These are phyloP conservation scores for Gelatoporia subvermispora DNA, from an alignment of 768 basidiomycete genomes.

Conservation along the genomic window DNA sequence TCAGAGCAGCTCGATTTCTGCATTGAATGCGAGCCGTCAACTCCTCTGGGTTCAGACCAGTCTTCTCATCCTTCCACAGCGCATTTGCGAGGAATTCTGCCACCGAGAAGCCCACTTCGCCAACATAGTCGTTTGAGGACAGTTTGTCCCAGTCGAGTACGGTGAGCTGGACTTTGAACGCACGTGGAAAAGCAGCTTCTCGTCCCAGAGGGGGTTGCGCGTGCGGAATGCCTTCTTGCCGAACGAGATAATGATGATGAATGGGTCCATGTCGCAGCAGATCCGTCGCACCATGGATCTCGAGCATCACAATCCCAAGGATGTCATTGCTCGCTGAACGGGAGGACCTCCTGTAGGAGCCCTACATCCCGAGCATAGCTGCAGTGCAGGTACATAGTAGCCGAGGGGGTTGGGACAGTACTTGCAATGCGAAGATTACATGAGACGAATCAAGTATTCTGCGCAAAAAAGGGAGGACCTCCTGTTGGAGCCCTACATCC, in stretches of 20 bases:
- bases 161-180: constrained; percentile 73
- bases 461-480: too few species aligned
- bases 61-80: constrained; percentile 43
- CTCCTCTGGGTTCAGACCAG: constrained; percentile 52
- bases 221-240: constrained; percentile 97
- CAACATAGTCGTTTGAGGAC: constrained; percentile 83
- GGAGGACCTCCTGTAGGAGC: too few species aligned
- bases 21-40: constrained; percentile 58
- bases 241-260: constrained; percentile 92
- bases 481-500: too few species aligned
- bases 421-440: too few species aligned
- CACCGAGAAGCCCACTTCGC: constrained; percentile 70
- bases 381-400: constrained; percentile 54
- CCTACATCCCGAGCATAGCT: too few species aligned
- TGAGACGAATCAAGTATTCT: too few species aligned
- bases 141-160: constrained; percentile 98
- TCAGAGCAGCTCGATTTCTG: constrained; percentile 67
- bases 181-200: constrained; percentile 94
- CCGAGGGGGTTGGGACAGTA: too few species aligned
- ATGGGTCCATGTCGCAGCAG: constrained; percentile 97
- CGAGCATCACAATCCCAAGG: constrained; percentile 91
- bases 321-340: too few species aligned
- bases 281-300: constrained; percentile 80
- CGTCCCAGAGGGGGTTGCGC: constrained; percentile 89
- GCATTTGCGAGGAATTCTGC: constrained; percentile 51